Conservation (phyloP, 257 asterid genomes). For the Handroanthus guayacan region DNA sequence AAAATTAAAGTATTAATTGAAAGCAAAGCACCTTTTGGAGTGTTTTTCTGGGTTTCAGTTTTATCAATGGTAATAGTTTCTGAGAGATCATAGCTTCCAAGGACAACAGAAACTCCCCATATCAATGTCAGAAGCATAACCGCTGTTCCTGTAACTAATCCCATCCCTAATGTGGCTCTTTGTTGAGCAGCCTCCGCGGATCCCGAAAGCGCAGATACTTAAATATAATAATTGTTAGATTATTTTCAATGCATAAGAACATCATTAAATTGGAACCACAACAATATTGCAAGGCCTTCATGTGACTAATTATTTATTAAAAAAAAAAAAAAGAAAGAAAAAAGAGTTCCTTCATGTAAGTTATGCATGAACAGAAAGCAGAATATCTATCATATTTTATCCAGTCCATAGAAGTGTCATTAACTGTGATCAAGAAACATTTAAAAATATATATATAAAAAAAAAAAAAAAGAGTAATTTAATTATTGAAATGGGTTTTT, state of each 20-base stretch:
- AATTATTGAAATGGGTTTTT: not conserved
- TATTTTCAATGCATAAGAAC: not conserved
- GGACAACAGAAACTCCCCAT: conserved; percentile 63
- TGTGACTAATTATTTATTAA: not conserved
- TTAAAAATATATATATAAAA: not conserved
- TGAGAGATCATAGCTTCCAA: conserved; percentile 63
- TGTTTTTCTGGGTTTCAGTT: conserved; percentile 26
- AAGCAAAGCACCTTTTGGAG: conserved; percentile 37
- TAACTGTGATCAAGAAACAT: not conserved
- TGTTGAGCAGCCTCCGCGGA: conserved; percentile 59
- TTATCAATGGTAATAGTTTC: conserved; percentile 27
- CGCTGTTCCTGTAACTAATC: conserved; percentile 70
- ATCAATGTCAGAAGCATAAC: conserved; percentile 64
- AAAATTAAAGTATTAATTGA: not conserved
- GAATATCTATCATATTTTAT: not conserved
- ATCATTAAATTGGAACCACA: not conserved
- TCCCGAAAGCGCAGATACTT: conserved; percentile 60
- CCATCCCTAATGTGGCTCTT: conserved; percentile 64
- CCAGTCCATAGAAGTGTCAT: not conserved
- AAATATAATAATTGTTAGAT: not conserved
- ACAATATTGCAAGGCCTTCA: no score
- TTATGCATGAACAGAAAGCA: not conserved
- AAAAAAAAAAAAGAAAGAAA: no score
- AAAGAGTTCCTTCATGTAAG: not conserved
- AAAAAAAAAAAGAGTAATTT: not conserved